phyloP scores from a whole-genome alignment of 2,329 filamentous ascomycete species.

The Laburnicola sp. region DNA sequence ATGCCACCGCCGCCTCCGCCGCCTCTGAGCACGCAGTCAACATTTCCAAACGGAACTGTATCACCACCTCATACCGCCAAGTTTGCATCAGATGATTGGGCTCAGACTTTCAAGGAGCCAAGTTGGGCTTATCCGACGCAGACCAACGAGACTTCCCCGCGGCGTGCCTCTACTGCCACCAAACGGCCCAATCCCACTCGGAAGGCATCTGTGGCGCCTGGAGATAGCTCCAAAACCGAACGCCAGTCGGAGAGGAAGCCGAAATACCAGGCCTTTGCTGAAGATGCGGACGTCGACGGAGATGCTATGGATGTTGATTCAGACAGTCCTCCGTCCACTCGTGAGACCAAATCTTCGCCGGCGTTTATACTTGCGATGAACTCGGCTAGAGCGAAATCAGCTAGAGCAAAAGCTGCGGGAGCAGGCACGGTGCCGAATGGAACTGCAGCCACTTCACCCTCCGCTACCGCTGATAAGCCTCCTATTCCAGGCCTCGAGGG shows the following conservation, averaged over 20 bases:
- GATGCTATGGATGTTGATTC: conserved; percentile 56
- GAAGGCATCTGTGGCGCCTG: conserved; percentile 38
- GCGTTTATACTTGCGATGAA: conserved; percentile 11
- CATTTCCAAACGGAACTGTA: conserved; percentile 25
- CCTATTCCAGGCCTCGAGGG: conserved; percentile 43
- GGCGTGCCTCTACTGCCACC: conserved; percentile 31
- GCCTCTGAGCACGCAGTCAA: conserved; percentile 20
- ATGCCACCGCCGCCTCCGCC: conserved; percentile 38
- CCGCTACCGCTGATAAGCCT: conserved; percentile 19
- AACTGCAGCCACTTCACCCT: conserved; percentile 18
- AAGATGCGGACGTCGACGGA: conserved; percentile 30
- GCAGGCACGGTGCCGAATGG: conserved; percentile 21
- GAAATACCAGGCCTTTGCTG: conserved; percentile 38
- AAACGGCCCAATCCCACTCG: conserved; percentile 35
- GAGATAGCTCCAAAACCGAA: conserved; percentile 34
- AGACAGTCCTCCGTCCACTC: conserved; percentile 28
- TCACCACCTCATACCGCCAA: conserved; percentile 37
- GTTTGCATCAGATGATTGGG: conserved; percentile 50
- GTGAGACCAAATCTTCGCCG: conserved; percentile 15
- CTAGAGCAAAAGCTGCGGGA: conserved; percentile 8
- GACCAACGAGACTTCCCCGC: conserved; percentile 36
- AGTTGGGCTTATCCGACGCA: conserved; percentile 42
- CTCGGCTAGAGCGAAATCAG: conserved; percentile 7
- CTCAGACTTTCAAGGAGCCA: conserved; percentile 49
- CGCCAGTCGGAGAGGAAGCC: conserved; percentile 31